phyloP scores from a whole-genome alignment of 202 grass and related monocot genomes.

The Elaeis oleifera region DNA sequence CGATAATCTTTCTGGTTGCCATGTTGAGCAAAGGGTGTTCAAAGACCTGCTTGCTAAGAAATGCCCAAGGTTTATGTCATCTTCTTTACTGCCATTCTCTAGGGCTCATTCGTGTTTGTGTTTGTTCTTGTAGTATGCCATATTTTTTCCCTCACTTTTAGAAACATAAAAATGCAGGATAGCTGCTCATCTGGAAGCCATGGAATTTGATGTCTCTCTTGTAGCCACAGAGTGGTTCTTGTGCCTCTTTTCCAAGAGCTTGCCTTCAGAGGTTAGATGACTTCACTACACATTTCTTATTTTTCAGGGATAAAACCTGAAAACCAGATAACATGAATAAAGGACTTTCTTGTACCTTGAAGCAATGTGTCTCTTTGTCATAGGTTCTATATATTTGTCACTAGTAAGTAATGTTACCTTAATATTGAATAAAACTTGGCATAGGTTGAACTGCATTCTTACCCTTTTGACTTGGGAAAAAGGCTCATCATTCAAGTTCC shows the following conservation, averaged over 20 bases:
- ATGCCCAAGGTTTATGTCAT: constrained; percentile 56
- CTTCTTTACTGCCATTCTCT: neutral
- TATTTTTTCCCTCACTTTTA: too few species aligned
- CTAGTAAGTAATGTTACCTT: too few species aligned
- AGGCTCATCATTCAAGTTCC: too few species aligned
- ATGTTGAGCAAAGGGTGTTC: constrained; percentile 98
- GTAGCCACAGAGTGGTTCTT: constrained; percentile 98
- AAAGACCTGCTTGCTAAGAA: constrained; percentile 95
- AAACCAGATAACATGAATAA: too few species aligned
- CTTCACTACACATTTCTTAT: too few species aligned
- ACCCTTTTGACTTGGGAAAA: too few species aligned
- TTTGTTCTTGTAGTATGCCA: neutral
- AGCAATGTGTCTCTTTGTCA: too few species aligned
- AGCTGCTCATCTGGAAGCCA: constrained; percentile 76
- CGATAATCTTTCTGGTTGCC: constrained; percentile 91
- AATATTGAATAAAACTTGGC: too few species aligned
- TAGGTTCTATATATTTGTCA: too few species aligned
- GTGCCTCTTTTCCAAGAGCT: constrained; percentile 90
- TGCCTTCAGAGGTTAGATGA: constrained; percentile 81
- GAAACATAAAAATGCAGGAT: constrained; percentile 44
- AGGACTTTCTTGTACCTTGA: too few species aligned
- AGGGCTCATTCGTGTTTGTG: neutral
- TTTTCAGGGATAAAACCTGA: too few species aligned
- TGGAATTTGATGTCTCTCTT: constrained; percentile 94
- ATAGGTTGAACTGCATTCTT: too few species aligned